phyloP scores from a whole-genome alignment of 257 asterid genomes.

The Solanum pinnatisectum region DNA sequence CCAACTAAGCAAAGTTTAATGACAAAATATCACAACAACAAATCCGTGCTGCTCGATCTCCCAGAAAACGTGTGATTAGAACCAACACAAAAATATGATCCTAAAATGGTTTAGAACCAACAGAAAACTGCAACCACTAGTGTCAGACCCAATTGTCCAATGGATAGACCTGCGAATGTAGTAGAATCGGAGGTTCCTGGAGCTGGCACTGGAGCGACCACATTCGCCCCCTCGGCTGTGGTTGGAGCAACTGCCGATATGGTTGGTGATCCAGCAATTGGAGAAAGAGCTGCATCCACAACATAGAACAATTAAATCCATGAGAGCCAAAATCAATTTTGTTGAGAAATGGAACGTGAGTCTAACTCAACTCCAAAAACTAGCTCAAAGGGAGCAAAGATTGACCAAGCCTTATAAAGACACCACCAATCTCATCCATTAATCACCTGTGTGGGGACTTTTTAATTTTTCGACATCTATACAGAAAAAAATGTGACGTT shows the following conservation, averaged over 20 bases:
- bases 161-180: conserved; percentile 5
- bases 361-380: not conserved
- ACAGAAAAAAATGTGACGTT: not conserved
- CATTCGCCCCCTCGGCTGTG: conserved; percentile 11
- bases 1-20: not conserved
- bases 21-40: not conserved
- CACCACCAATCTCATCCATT: not conserved
- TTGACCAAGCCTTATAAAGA: not conserved
- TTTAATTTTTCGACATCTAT: too few species aligned
- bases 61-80: not conserved
- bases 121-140: conserved; percentile 6
- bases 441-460: not conserved
- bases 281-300: conserved; percentile 38
- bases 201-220: conserved; percentile 33
- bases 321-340: not conserved
- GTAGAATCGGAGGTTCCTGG: conserved; percentile 32
- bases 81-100: not conserved
- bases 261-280: conserved; percentile 38
- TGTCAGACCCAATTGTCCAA: conserved; percentile 8
- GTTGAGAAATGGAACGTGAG: not conserved
- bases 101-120: conserved; percentile 21
- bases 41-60: not conserved
- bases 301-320: not conserved
- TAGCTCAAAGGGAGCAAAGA: too few species aligned
- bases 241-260: conserved; percentile 26